Conservation (phyloP, 441 rosid genomes). For the Gossypium schwendimanii region DNA sequence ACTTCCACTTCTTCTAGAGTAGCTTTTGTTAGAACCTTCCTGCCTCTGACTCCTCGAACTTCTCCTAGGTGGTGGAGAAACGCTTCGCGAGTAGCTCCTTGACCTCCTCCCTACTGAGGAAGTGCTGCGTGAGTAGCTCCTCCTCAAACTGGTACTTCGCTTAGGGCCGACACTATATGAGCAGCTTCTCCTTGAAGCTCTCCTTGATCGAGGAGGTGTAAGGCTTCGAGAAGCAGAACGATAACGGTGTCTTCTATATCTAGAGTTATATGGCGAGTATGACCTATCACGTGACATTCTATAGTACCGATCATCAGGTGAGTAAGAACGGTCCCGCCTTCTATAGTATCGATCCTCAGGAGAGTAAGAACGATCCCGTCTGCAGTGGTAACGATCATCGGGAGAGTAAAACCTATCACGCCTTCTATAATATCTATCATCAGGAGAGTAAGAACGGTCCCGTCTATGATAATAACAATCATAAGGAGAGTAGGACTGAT, state of each 20-base stretch:
- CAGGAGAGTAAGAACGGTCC: slow-evolving; percentile 38
- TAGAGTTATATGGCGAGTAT: slow-evolving; percentile 13
- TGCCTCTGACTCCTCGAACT: slow-evolving; percentile 16
- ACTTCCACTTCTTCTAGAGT: slow-evolving; percentile 36
- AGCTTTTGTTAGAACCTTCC: slow-evolving; percentile 16
- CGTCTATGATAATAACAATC: slow-evolving; percentile 28
- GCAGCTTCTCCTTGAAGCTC: slow-evolving; percentile 41
- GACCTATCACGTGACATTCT: slow-evolving; percentile 23
- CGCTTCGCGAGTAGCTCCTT: slow-evolving; percentile 37
- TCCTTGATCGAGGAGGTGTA: slow-evolving; percentile 20
- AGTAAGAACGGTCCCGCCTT: slow-evolving; percentile 11
- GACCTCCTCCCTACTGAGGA: slow-evolving; percentile 30
- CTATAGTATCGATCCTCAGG: slow-evolving; percentile 19
- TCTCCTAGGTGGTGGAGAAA: slow-evolving; percentile 33
- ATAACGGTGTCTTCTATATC: slow-evolving; percentile 3
- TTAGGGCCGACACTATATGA: slow-evolving; percentile 27
- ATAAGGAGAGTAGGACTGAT: slow-evolving; percentile 29
- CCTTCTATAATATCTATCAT: slow-evolving; percentile 22
- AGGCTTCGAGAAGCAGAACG: slow-evolving; percentile 24
- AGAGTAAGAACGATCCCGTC: slow-evolving; percentile 19
- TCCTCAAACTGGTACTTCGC: slow-evolving; percentile 20
- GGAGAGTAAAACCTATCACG: slow-evolving; percentile 19
- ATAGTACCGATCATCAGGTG: slow-evolving; percentile 17
- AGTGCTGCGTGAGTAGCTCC: slow-evolving; percentile 27
- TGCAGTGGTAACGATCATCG: slow-evolving; percentile 15